phyloP scores from a whole-genome alignment of 495 filamentous ascomycete species.

The Platismatia glauca region DNA sequence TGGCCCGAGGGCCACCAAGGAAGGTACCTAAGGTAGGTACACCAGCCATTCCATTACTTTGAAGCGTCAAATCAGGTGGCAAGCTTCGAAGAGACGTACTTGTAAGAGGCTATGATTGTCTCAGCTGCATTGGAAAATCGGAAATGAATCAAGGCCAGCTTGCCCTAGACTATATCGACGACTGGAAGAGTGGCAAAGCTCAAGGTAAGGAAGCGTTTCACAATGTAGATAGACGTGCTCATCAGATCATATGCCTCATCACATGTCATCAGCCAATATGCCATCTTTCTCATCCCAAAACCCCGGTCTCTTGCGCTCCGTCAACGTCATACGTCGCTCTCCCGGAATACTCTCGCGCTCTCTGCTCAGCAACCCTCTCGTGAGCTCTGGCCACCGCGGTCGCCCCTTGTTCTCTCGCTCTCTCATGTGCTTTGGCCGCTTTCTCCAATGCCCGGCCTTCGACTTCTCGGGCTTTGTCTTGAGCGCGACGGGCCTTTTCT shows the following conservation, averaged over 20 bases:
- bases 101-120: too few species aligned
- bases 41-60: too few species aligned
- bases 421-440: not conserved
- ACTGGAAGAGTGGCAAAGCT: too few species aligned
- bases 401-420: slow-evolving; percentile 2
- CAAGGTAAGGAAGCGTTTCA: too few species aligned
- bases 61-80: not conserved
- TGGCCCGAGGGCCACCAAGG: too few species aligned
- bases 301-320: slow-evolving; percentile 12
- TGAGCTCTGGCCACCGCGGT: not conserved
- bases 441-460: not conserved
- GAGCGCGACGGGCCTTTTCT: slow-evolving; percentile 3
- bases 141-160: too few species aligned
- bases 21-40: too few species aligned
- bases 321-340: not conserved
- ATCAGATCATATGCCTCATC: not conserved
- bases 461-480: slow-evolving; percentile 2
- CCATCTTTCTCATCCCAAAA: not conserved
- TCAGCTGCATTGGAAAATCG: too few species aligned
- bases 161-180: too few species aligned
- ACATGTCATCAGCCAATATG: not conserved
- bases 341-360: slow-evolving; percentile 5
- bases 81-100: too few species aligned
- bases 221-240: too few species aligned
- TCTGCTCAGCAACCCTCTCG: slow-evolving; percentile 1